These are phyloP conservation scores for Gnaphalium uliginosum DNA, from an alignment of 129 eudicot genomes.

Conservation along the genomic window DNA sequence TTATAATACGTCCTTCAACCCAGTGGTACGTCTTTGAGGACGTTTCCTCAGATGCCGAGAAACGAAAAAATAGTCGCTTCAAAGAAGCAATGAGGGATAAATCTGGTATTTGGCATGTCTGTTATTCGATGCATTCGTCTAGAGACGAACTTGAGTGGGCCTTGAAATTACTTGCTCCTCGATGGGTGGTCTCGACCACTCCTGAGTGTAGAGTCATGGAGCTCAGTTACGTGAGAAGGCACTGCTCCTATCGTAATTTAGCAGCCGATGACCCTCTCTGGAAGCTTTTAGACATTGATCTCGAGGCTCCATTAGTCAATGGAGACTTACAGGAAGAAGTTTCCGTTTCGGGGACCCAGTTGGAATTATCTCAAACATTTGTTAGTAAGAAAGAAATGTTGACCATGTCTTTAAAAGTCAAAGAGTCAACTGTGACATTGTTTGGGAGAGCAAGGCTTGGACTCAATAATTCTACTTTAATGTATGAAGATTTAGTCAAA, in stretches of 20 bases:
- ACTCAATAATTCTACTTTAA: slow-evolving; percentile 35
- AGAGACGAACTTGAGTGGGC: slow-evolving; percentile 96
- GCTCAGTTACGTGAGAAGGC: slow-evolving; percentile 60
- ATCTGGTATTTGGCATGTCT: slow-evolving; percentile 89
- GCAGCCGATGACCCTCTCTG: slow-evolving; percentile 49
- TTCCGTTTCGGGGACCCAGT: slow-evolving; percentile 24
- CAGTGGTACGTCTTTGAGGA: slow-evolving; percentile 78
- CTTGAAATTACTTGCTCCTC: slow-evolving; percentile 67
- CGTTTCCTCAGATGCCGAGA: slow-evolving; percentile 47
- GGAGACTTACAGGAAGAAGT: slow-evolving; percentile 26
- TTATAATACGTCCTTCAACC: slow-evolving; percentile 73
- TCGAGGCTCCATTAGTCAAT: slow-evolving; percentile 30
- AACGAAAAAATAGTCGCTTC: slow-evolving; percentile 38
- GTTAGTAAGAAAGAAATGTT: slow-evolving; percentile 27
- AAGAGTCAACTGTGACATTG: slow-evolving; percentile 56
- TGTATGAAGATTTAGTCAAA: slow-evolving; percentile 24
- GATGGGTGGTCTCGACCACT: slow-evolving; percentile 87
- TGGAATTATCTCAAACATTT: slow-evolving; percentile 28
- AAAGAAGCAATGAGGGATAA: slow-evolving; percentile 57
- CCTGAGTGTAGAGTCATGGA: slow-evolving; percentile 75
- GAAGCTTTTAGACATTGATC: slow-evolving; percentile 62
- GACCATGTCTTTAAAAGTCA: slow-evolving; percentile 50
- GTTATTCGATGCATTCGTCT: slow-evolving; percentile 87
- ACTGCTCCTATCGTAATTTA: slow-evolving; percentile 44
- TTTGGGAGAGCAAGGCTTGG: slow-evolving; percentile 86